Conservation (phyloP, 495 filamentous ascomycete species). For the Chaetomium tenue region DNA sequence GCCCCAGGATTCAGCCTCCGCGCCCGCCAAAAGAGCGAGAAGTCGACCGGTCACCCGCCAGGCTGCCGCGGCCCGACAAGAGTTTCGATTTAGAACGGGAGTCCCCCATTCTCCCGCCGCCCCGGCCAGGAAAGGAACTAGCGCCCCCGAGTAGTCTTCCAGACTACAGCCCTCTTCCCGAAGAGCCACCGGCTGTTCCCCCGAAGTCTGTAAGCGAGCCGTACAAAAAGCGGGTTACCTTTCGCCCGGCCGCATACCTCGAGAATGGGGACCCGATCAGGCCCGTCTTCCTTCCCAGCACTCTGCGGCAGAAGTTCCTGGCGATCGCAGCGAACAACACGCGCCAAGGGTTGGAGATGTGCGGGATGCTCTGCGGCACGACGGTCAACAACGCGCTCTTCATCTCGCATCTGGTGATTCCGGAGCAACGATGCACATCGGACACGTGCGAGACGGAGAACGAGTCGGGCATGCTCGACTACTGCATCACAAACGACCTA, state of each 20-base stretch:
- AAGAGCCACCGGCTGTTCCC: conserved; percentile 37
- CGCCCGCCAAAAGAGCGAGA: conserved; percentile 47
- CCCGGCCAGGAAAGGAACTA: conserved; percentile 32
- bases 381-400: conserved; percentile 91
- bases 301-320: conserved; percentile 71
- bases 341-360: conserved; percentile 79
- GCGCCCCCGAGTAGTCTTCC: conserved; percentile 7
- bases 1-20: conserved; percentile 35
- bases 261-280: conserved; percentile 85
- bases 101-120: not conserved
- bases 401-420: conserved; percentile 81
- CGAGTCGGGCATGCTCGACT: conserved; percentile 78
- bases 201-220: conserved; percentile 38
- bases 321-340: conserved; percentile 72
- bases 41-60: not conserved
- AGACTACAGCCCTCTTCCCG: conserved; percentile 6
- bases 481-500: conserved; percentile 78
- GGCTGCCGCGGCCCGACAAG: conserved; percentile 15
- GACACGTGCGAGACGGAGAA: conserved; percentile 94
- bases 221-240: conserved; percentile 51
- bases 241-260: conserved; percentile 80
- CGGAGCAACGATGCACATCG: conserved; percentile 81
- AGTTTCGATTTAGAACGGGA: not conserved
- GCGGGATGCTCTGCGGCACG: conserved; percentile 88
- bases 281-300: conserved; percentile 78